Conservation (phyloP, 495 filamentous ascomycete genomes). For the Annulohypoxylon stygium region DNA sequence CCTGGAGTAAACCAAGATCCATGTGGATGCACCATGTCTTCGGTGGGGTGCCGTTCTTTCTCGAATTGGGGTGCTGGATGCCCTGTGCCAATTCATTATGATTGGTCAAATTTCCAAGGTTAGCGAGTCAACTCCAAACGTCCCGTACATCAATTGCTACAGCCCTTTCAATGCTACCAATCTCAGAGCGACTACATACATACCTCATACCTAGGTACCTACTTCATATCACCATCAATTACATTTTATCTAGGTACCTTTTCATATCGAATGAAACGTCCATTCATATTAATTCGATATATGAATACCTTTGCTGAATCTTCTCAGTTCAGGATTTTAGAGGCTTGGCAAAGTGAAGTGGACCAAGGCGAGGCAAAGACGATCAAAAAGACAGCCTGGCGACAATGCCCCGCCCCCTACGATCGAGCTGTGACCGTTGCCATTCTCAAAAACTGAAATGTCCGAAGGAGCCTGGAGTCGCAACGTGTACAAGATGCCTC, state of each 20-base stretch:
- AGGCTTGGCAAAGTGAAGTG: background rate
- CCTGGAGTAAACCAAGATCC: too few relatives aligned
- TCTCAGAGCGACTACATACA: too few relatives aligned
- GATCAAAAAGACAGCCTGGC: background rate
- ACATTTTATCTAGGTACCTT: too few relatives aligned
- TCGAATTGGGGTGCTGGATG: background rate
- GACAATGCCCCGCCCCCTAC: slow-evolving; percentile 48
- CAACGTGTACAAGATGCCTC: slow-evolving; percentile 52
- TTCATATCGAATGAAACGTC: too few relatives aligned
- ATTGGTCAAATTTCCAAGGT: slow-evolving; percentile 1
- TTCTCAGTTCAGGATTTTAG: background rate
- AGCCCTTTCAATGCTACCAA: background rate
- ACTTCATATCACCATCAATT: too few relatives aligned
- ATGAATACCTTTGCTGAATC: background rate
- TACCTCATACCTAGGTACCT: too few relatives aligned
- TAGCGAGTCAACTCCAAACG: background rate
- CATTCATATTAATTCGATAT: background rate
- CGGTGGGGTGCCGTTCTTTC: too few relatives aligned
- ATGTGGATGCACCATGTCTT: too few relatives aligned
- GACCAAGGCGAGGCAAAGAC: background rate
- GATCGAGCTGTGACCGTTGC: slow-evolving; percentile 56
- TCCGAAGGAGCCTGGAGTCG: slow-evolving; percentile 48
- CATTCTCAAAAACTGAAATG: slow-evolving; percentile 58
- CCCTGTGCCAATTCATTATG: background rate
- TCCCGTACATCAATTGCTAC: background rate